phyloP scores from a whole-genome alignment of 768 basidiomycete genomes.

The Suillus weaverae region DNA sequence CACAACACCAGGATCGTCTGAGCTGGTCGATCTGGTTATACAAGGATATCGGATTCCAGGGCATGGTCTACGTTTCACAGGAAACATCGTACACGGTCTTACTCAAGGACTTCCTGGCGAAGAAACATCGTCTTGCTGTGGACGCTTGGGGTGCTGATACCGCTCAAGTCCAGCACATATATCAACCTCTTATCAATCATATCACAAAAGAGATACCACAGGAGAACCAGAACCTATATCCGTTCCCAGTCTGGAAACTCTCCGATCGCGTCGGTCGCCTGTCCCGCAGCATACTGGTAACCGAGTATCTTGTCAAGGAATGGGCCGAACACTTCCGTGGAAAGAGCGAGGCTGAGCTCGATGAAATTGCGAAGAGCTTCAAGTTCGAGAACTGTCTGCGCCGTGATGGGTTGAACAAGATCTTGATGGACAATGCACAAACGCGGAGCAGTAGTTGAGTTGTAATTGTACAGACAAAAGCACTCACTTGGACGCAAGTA shows the following conservation, averaged over 20 bases:
- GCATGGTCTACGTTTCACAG: conserved; percentile 73
- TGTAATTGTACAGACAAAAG: not conserved
- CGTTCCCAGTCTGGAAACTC: conserved; percentile 64
- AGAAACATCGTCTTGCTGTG: conserved; percentile 74
- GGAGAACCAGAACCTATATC: conserved; percentile 57
- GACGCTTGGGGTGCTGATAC: conserved; percentile 82
- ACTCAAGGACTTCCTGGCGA: conserved; percentile 66
- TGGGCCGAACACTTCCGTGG: conserved; percentile 72
- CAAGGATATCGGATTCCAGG: conserved; percentile 86
- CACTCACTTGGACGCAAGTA: not conserved
- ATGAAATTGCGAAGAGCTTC: conserved; percentile 76
- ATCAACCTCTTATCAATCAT: conserved; percentile 65
- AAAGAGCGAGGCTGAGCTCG: conserved; percentile 59
- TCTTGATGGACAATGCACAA: conserved; percentile 45
- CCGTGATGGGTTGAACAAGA: conserved; percentile 63
- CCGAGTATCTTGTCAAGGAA: conserved; percentile 70
- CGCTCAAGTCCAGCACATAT: conserved; percentile 51
- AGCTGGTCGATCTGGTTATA: conserved; percentile 89
- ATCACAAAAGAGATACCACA: conserved; percentile 55
- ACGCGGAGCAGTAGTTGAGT: conserved; percentile 4
- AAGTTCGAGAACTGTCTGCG: conserved; percentile 67
- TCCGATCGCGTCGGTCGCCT: conserved; percentile 54
- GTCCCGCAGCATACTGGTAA: conserved; percentile 64
- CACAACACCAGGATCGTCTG: conserved; percentile 48
- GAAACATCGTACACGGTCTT: conserved; percentile 72